phyloP scores from a whole-genome alignment of 1,284 basidiomycete genomes.

The Ganoderma leucocontextum region DNA sequence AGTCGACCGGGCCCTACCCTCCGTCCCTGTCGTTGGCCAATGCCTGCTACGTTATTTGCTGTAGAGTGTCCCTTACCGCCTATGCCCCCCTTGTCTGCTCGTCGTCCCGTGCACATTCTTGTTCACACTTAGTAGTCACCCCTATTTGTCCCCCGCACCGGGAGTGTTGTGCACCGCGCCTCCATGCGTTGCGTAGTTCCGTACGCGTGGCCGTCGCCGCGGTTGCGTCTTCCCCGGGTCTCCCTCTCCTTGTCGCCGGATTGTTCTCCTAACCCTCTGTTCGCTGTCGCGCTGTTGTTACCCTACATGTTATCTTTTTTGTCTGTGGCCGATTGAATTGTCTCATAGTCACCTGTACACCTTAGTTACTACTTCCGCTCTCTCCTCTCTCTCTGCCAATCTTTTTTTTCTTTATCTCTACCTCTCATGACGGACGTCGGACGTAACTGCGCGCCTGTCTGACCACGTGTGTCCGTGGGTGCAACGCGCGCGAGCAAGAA shows the following conservation, averaged over 20 bases:
- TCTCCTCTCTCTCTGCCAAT: background rate
- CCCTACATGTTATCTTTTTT: constrained; percentile 29
- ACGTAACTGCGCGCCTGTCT: background rate
- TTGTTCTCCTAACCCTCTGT: constrained; percentile 3
- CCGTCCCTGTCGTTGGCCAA: background rate
- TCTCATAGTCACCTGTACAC: constrained; percentile 6
- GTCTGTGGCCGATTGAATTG: background rate
- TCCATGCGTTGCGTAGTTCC: background rate
- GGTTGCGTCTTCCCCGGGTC: background rate
- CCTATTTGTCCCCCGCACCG: background rate
- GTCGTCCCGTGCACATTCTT: background rate
- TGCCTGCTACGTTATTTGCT: constrained; percentile 11
- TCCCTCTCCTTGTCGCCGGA: background rate
- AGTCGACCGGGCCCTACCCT: background rate
- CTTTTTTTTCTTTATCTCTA: constrained; percentile 8
- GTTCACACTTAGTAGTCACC: background rate
- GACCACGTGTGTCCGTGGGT: background rate
- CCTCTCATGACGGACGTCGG: background rate
- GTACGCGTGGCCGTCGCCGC: background rate
- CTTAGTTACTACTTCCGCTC: constrained; percentile 6
- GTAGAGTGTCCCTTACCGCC: constrained; percentile 2
- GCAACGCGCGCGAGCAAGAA: background rate
- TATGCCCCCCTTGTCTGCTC: background rate
- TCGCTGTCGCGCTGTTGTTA: constrained; percentile 33
- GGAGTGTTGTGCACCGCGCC: background rate